Evolutionary conservation across 768 basidiomycete genomes (phyloP), one percentile per base, ranked within the genome.

Genomic region (Gautieria morchelliformis): DNA sequence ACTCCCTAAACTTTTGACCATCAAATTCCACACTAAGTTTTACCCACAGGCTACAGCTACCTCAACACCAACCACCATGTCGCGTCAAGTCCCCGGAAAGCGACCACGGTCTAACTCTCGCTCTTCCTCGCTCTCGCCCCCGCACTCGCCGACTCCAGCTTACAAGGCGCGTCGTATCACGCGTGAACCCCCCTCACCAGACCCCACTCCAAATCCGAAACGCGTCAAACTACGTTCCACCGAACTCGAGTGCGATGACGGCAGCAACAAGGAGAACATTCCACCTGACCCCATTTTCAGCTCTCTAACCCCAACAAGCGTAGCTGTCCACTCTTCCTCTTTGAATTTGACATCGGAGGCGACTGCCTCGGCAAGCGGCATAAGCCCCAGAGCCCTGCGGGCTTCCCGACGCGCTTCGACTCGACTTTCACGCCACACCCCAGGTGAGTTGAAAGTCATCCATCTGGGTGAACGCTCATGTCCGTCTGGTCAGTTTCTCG

Each of bases 211-310:
- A 19, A 79, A 77, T 63, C 73, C 79, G 37, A 89, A 89, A 71
- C 84, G 87, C 54, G 70, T 77, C 45, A 78, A 81, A 53, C 79
- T 76, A 17, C 75, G 78, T 15, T 65, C 67, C 15, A 68, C 68
- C 5, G 59, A 67, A 33, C 53, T 76, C 19, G 42, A 57, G 4
- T 83, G 84, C 59, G 80, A 77, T 42, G 80, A 82, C 52, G 72
- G 75, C 22, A 57, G 56, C 37, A 89, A 89, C 69, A 89, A 89
- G 72, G 87, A 89, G 68, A 89, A 89, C 63, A 75, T 88, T 17
- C 84, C 86, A n/a, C 87, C 87, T 1, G 75, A 78, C 61, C 61
- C 69, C 68, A 47, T 61, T 33, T 74, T 78, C 40, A 47, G 60
- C 67, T 12, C 58, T 76, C 61, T 73, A 66, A 44, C 64, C 61